These are phyloP conservation scores for Boechera retrofracta DNA, from an alignment of 345 rosid species.

Conservation along the genomic window DNA sequence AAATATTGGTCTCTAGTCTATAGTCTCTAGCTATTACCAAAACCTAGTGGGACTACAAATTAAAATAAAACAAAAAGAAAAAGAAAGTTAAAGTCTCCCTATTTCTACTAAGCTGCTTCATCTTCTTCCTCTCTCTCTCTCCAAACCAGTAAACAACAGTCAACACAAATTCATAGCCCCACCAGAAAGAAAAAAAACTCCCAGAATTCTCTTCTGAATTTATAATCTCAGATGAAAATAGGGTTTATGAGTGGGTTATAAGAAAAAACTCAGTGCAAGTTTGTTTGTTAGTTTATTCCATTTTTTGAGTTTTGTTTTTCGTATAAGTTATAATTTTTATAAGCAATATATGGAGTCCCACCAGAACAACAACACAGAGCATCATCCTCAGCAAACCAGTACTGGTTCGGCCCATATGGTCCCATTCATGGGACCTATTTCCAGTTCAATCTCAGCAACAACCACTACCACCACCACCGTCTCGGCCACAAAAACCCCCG, in stretches of 20 bases:
- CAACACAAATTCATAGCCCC: conserved; percentile 34
- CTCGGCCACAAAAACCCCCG: conserved; percentile 11
- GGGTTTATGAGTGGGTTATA: neutral
- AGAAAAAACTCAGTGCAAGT: neutral
- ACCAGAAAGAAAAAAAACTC: neutral
- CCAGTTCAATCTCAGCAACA: conserved; percentile 37
- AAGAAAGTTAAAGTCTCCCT: neutral
- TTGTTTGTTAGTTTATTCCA: conserved; percentile 20
- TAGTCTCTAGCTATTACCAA: neutral
- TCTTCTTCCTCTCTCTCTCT: conserved; percentile 12
- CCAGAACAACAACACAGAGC: conserved; percentile 29
- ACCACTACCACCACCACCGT: conserved; percentile 15
- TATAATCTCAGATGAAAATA: neutral
- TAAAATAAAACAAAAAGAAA: neutral
- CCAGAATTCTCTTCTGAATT: neutral
- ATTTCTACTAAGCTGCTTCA: neutral
- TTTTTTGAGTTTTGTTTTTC: neutral
- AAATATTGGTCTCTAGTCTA: conserved; percentile 7
- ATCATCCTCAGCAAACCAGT: conserved; percentile 22
- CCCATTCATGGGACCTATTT: conserved; percentile 63
- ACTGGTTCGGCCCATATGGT: conserved; percentile 35
- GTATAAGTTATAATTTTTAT: neutral
- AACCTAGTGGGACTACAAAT: conserved; percentile 24
- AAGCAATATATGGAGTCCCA: conserved; percentile 28
- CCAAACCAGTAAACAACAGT: conserved; percentile 17